Percentiles rank a stretch among this genome's conserved stretches.
Evolutionary conservation across 768 basidiomycete genomes (phyloP).

Genomic region (Boletus rex-veris): DNA sequence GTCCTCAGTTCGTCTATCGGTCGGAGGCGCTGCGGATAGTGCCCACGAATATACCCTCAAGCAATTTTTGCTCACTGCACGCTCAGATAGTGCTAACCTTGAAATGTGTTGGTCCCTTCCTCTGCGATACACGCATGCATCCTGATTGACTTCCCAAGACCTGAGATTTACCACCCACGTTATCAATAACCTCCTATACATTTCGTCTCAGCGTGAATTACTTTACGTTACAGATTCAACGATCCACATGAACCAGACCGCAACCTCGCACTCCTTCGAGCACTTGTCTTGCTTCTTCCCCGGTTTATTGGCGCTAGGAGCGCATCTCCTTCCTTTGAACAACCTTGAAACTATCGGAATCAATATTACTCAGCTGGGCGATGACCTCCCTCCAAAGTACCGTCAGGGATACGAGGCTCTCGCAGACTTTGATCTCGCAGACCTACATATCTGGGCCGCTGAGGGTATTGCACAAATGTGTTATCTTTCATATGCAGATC

Average conservation of each 20-base stretch:
- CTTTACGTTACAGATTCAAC: conserved; percentile 63
- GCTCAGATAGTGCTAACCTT: conserved; percentile 55
- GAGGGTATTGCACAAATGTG: conserved; percentile 72
- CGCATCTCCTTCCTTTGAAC: conserved; percentile 55
- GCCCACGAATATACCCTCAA: conserved; percentile 78
- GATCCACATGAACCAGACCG: conserved; percentile 25
- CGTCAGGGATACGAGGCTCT: conserved; percentile 38
- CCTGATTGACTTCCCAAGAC: conserved; percentile 38
- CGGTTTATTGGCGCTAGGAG: conserved; percentile 71
- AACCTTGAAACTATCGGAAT: conserved; percentile 48
- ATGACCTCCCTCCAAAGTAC: conserved; percentile 19
- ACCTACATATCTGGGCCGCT: conserved; percentile 74
- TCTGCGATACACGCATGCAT: neutral
- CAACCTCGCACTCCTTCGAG: conserved; percentile 54
- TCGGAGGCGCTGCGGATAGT: conserved; percentile 69
- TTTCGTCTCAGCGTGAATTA: conserved; percentile 60
- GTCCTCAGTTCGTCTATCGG: conserved; percentile 42
- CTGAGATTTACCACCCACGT: conserved; percentile 59
- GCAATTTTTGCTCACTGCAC: conserved; percentile 63
- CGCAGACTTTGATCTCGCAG: conserved; percentile 47
- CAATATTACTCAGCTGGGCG: conserved; percentile 37
- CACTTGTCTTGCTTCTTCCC: conserved; percentile 79
- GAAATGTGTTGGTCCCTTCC: conserved; percentile 56
- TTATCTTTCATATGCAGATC: conserved; percentile 68
- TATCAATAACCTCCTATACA: conserved; percentile 60